Conservation (phyloP, 1,284 basidiomycete genomes). For the Stygiomarasmius scandens region DNA sequence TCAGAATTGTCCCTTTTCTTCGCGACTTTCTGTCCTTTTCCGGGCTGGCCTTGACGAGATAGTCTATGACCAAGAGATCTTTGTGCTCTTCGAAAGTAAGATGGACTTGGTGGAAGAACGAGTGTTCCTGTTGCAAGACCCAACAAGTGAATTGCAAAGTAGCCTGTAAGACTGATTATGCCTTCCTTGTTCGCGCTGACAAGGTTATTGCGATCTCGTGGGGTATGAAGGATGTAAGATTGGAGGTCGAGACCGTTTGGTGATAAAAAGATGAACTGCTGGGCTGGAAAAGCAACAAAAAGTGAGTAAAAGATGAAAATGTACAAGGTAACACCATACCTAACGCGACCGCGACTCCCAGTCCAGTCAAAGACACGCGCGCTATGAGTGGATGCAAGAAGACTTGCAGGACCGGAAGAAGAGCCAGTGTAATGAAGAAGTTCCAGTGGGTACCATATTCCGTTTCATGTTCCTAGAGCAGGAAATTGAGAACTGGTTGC, state of each 20-base stretch:
- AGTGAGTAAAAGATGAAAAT: conserved; percentile 4
- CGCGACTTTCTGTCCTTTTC: conserved; percentile 16
- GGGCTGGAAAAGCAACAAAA: conserved; percentile 44
- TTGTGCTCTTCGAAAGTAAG: conserved; percentile 62
- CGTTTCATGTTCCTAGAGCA: conserved; percentile 84
- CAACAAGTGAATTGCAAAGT: conserved; percentile 87
- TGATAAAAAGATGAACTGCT: conserved; percentile 65
- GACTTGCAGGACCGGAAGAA: conserved; percentile 79
- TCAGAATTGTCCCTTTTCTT: conserved; percentile 11
- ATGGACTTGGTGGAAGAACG: conserved; percentile 77
- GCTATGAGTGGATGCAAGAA: conserved; percentile 67
- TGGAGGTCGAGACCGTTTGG: conserved; percentile 50
- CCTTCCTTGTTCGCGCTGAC: conserved; percentile 94
- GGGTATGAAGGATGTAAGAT: conserved; percentile 64
- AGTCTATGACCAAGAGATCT: conserved; percentile 17
- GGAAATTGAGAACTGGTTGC: conserved; percentile 11
- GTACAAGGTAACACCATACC: conserved; percentile 45
- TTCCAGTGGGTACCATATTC: conserved; percentile 99
- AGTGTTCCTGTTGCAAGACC: conserved; percentile 63
- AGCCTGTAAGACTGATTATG: conserved; percentile 82
- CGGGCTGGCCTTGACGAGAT: conserved; percentile 10
- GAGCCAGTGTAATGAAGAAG: conserved; percentile 93
- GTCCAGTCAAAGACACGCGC: conserved; percentile 57
- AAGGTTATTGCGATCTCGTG: conserved; percentile 52
- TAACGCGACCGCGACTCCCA: conserved; percentile 67